Base-by-base conservation (phyloP, 495 filamentous ascomycete species). In the Hyaloscypha hepaticicola region DNA sequence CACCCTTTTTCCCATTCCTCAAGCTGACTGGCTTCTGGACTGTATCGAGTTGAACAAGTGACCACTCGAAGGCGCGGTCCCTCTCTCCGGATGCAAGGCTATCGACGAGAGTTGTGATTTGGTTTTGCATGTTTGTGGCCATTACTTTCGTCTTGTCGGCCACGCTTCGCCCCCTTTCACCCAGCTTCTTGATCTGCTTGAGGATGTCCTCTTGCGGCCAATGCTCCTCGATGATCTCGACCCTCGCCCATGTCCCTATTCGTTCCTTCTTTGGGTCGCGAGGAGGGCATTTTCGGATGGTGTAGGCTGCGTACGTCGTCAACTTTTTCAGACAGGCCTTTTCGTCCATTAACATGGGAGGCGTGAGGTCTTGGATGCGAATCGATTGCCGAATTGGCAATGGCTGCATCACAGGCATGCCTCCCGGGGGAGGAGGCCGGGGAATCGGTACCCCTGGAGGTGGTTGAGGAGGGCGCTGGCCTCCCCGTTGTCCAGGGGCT, bases 241-340 rank as follows among this genome's bases (percentile, higher is more conserved):
- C n/a, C 24, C 61, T 45, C 1, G 63, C 63, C 70, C 70, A 72
- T 24, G 66, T 68, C 70, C 70, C 70, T 25, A 60, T 68, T 5
- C 68, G 28, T 27, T 65, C 61, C 14, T 67, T 59, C n/a, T 61
- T 65, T 14, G 57, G 55, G 49, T 64, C 34, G 25, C 19, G 49
- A 7, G 69, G 62, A 24, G 29, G 29, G 12, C 22, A 51, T 57
- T 69, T 69, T 11, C 55, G 60, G 21, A 72, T 63, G 2, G 64
- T 65, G 45, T 59, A 53, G 14, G 60, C 64, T 9, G 12, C 2
- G 27, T 67, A 69, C 3, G 61, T 38, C 9, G 70, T 72, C 27
- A 72, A 31, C 27, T 63, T 62, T 27, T 69, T 69, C 9, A 49
- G 27, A 34, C 58, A 63, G 24, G 50, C 60, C 8, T 41, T 33